Percentiles rank a stretch among this genome's conserved stretches.
Conservation (phyloP, 371 early-diverging fungal genomes). For the Mucor circinelloides region DNA sequence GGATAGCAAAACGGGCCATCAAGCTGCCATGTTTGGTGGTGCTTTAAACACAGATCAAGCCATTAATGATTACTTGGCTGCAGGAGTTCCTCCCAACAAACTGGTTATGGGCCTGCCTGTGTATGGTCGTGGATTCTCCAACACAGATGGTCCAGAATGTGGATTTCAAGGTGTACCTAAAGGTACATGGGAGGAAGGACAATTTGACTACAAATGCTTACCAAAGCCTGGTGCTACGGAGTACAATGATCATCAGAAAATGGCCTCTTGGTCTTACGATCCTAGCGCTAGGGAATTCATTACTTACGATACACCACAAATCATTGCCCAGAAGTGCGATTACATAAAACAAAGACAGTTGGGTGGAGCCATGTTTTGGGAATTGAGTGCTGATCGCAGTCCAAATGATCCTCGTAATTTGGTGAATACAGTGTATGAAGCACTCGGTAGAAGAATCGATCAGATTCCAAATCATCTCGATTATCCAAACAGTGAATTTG, state of each 20-base stretch:
- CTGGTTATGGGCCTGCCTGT: slow-evolving; percentile 80
- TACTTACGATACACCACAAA: slow-evolving; percentile 79
- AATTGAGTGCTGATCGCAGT: slow-evolving; percentile 68
- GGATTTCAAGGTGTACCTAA: slow-evolving; percentile 64
- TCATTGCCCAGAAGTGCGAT: slow-evolving; percentile 72
- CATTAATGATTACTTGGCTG: slow-evolving; percentile 64
- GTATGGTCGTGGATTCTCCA: slow-evolving; percentile 87
- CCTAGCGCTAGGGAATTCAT: slow-evolving; percentile 64
- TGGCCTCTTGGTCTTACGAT: slow-evolving; percentile 81
- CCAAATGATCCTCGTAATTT: slow-evolving; percentile 47
- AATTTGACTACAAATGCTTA: slow-evolving; percentile 74
- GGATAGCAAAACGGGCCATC: slow-evolving; percentile 77
- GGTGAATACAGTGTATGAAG: slow-evolving; percentile 41
- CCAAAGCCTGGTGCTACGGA: slow-evolving; percentile 68
- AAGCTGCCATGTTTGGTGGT: slow-evolving; percentile 78
- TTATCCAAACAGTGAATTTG: slow-evolving; percentile 53
- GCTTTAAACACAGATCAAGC: slow-evolving; percentile 64
- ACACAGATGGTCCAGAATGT: slow-evolving; percentile 69
- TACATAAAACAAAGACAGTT: slow-evolving; percentile 67
- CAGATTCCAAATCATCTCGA: slow-evolving; percentile 45
- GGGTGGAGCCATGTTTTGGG: slow-evolving; percentile 90
- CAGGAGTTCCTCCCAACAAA: slow-evolving; percentile 79
- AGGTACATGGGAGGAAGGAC: slow-evolving; percentile 86
- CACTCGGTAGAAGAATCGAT: slow-evolving; percentile 44
- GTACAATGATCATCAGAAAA: slow-evolving; percentile 67